These are phyloP conservation scores for Microascus cirrosus DNA, from an alignment of 2,329 filamentous ascomycete genomes.

Conservation along the genomic window DNA sequence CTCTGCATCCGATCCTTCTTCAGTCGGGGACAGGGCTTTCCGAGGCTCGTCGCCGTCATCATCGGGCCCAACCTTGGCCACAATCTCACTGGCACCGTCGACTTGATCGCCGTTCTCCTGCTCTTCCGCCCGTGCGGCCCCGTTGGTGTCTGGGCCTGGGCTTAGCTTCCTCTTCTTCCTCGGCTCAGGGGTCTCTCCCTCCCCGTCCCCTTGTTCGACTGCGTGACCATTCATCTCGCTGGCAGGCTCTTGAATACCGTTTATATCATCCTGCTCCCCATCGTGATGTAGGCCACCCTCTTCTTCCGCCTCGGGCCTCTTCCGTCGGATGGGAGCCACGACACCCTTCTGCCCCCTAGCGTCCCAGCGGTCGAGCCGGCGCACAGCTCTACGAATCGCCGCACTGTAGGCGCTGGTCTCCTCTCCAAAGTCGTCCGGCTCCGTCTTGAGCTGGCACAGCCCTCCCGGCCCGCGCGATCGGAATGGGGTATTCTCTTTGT, in stretches of 20 bases:
- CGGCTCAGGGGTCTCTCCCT: conserved; percentile 8
- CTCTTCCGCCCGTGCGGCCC: conserved; percentile 38
- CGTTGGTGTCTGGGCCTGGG: conserved; percentile 14
- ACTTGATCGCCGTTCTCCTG: conserved; percentile 9
- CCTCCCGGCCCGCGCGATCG: conserved; percentile 51
- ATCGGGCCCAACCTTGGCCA: not conserved
- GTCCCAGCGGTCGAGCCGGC: conserved; percentile 63
- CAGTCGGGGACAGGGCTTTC: not conserved
- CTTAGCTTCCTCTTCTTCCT: conserved; percentile 15
- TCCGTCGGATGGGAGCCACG: conserved; percentile 32
- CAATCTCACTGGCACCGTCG: conserved; percentile 1
- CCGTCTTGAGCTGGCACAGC: conserved; percentile 47
- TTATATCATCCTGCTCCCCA: conserved; percentile 16
- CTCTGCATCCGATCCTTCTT: not conserved
- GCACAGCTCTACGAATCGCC: conserved; percentile 49
- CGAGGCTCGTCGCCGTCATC: conserved; percentile 1
- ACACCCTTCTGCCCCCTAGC: conserved; percentile 35
- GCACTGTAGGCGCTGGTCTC: conserved; percentile 57
- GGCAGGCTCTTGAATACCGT: conserved; percentile 14
- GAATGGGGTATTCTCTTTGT: conserved; percentile 26
- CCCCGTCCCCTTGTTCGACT: conserved; percentile 8
- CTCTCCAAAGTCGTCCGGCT: conserved; percentile 67
- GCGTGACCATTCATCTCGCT: conserved; percentile 13
- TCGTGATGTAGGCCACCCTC: conserved; percentile 11
- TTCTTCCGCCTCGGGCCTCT: conserved; percentile 10